Evolutionary conservation across 2,329 filamentous ascomycete species (phyloP).

Genomic region (Botrytis elliptica): DNA sequence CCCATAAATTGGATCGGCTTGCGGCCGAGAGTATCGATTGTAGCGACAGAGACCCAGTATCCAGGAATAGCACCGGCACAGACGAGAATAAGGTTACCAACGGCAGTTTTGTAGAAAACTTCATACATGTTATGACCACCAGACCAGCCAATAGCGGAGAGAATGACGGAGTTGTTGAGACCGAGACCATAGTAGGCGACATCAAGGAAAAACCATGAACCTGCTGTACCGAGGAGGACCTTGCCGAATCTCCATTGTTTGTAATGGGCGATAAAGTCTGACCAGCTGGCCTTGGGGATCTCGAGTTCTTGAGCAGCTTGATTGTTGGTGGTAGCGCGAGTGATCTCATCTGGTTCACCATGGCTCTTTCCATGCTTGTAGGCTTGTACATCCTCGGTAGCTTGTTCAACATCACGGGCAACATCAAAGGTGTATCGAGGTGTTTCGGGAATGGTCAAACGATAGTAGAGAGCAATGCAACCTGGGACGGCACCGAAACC

Average conservation of each 20-base stretch:
- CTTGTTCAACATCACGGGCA: slow-evolving; percentile 71
- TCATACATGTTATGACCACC: slow-evolving; percentile 63
- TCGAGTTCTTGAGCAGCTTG: slow-evolving; percentile 47
- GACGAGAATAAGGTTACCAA: slow-evolving; percentile 75
- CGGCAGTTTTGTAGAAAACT: slow-evolving; percentile 67
- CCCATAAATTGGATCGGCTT: slow-evolving; percentile 71
- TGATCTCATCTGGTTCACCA: slow-evolving; percentile 49
- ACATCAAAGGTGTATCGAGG: slow-evolving; percentile 87
- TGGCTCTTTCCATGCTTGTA: slow-evolving; percentile 66
- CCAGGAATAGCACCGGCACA: slow-evolving; percentile 77
- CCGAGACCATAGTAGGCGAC: slow-evolving; percentile 59
- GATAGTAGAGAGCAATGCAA: slow-evolving; percentile 78
- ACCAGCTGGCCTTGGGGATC: slow-evolving; percentile 69
- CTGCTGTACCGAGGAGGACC: slow-evolving; percentile 72
- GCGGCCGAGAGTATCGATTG: slow-evolving; percentile 73
- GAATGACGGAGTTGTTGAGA: slow-evolving; percentile 72
- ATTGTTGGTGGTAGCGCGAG: slow-evolving; percentile 49
- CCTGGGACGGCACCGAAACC: slow-evolving; percentile 79
- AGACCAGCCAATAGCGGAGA: slow-evolving; percentile 71
- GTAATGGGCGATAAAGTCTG: slow-evolving; percentile 72
- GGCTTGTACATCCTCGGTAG: slow-evolving; percentile 68
- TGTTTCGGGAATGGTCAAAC: slow-evolving; percentile 82
- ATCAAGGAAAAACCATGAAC: slow-evolving; percentile 79
- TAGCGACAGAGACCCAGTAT: slow-evolving; percentile 75
- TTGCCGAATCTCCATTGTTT: slow-evolving; percentile 67